phyloP scores from a whole-genome alignment of 139 green algal species.

The Eudorina sp. region DNA sequence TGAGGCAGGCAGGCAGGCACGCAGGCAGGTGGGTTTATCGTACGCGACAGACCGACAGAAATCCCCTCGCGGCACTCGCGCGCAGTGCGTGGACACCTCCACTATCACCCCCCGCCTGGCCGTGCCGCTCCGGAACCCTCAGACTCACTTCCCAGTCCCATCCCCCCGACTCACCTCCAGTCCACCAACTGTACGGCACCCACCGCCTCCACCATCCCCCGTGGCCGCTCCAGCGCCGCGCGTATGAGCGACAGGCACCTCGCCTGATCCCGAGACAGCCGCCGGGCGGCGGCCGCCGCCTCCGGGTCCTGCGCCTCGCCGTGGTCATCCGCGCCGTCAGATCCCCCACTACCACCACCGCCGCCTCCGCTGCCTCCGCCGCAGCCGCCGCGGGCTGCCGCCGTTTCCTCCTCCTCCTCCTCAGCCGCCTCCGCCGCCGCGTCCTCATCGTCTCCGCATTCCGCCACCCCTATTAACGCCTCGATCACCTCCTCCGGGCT shows the following conservation, averaged over 20 bases:
- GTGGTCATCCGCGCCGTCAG: too few relatives aligned
- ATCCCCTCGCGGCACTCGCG: too few relatives aligned
- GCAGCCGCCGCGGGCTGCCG: not conserved
- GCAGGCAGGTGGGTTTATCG: too few relatives aligned
- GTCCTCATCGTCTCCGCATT: not conserved
- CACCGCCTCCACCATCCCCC: constrained; percentile 28
- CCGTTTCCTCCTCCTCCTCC: not conserved
- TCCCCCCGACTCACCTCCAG: constrained; percentile 19
- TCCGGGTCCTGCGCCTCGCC: not conserved
- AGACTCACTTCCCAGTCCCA: not conserved
- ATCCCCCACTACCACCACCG: not conserved
- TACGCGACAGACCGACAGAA: too few relatives aligned
- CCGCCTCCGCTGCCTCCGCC: not conserved
- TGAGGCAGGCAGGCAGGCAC: too few relatives aligned
- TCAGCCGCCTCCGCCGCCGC: not conserved
- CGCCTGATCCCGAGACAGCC: not conserved
- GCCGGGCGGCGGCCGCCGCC: not conserved
- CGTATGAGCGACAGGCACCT: constrained; percentile 35
- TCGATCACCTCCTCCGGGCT: constrained; percentile 42
- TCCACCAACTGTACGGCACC: constrained; percentile 35
- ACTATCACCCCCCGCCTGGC: too few relatives aligned
- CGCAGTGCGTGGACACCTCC: too few relatives aligned
- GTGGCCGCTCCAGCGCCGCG: constrained; percentile 26
- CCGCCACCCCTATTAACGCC: constrained; percentile 6
- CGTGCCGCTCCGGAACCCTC: too few relatives aligned